Percentiles rank a stretch among this genome's conserved stretches.
These are phyloP conservation scores for Aspergillus sp. DNA, from an alignment of 2,329 filamentous ascomycete species.

Conservation along the genomic window DNA sequence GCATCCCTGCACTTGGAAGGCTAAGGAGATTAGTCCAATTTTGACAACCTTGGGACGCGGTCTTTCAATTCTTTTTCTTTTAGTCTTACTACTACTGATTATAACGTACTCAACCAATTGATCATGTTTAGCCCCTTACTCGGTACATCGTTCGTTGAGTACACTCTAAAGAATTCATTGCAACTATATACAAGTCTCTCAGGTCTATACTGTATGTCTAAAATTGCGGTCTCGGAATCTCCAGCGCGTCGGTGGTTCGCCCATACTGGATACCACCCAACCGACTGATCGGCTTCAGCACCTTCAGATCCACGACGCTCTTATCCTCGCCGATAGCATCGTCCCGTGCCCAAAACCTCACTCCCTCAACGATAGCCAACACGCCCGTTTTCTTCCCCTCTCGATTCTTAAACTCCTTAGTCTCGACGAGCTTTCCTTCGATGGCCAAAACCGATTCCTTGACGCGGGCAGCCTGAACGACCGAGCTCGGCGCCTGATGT, in stretches of 20 bases:
- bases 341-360: slow-evolving; percentile 83
- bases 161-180: not conserved
- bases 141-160: no score
- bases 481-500: slow-evolving; percentile 64
- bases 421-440: slow-evolving; percentile 74
- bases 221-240: slow-evolving; percentile 55
- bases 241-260: slow-evolving; percentile 66
- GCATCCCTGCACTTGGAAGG: no score
- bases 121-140: no score
- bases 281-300: slow-evolving; percentile 73
- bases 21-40: no score
- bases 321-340: slow-evolving; percentile 80
- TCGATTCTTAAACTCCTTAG: slow-evolving; percentile 74
- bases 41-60: no score
- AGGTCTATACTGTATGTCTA: slow-evolving; percentile 5
- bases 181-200: not conserved
- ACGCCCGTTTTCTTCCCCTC: slow-evolving; percentile 72
- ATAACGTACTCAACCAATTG: no score
- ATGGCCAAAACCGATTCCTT: slow-evolving; percentile 79
- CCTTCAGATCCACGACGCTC: slow-evolving; percentile 71
- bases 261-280: slow-evolving; percentile 86
- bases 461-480: slow-evolving; percentile 71
- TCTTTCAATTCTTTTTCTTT: no score
- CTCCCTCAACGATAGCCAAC: slow-evolving; percentile 76
- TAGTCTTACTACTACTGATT: no score